A percentile compares a stretch with the other conserved stretches of the same genome.
These are phyloP conservation scores for Solanum sejunctum DNA, from an alignment of 257 asterid species.

Conservation along the genomic window DNA sequence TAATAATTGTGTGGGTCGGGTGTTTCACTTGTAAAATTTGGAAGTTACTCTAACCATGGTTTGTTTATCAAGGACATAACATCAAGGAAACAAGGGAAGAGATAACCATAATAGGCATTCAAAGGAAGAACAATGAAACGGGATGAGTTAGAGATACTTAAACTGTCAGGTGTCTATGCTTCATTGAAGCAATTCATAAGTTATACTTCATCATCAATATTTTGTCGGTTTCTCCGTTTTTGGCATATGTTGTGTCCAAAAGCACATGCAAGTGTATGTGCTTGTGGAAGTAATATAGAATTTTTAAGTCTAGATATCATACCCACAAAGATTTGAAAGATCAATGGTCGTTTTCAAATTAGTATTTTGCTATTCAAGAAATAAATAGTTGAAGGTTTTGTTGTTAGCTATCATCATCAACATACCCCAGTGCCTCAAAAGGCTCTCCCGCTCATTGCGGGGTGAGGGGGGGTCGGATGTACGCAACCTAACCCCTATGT, in stretches of 20 bases:
- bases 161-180: not conserved
- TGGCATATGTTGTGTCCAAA: too few relatives aligned
- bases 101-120: not conserved
- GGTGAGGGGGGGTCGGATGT: too few relatives aligned
- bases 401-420: too few relatives aligned
- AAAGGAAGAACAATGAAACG: too few relatives aligned
- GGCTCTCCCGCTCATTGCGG: too few relatives aligned
- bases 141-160: not conserved
- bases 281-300: too few relatives aligned
- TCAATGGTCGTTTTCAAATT: too few relatives aligned
- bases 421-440: too few relatives aligned
- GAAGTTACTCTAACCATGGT: not conserved
- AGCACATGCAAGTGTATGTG: too few relatives aligned
- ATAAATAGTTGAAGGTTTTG: not conserved
- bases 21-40: not conserved
- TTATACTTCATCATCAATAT: not conserved
- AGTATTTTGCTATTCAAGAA: not conserved
- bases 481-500: too few relatives aligned
- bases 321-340: not conserved
- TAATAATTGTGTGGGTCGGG: not conserved
- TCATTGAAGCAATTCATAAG: not conserved
- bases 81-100: not conserved
- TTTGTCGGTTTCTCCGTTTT: not conserved
- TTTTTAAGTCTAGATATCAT: too few relatives aligned
- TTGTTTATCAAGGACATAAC: not conserved